Conservation (phyloP, 1,139 yeast species). For the Blastobotrys persicus region DNA sequence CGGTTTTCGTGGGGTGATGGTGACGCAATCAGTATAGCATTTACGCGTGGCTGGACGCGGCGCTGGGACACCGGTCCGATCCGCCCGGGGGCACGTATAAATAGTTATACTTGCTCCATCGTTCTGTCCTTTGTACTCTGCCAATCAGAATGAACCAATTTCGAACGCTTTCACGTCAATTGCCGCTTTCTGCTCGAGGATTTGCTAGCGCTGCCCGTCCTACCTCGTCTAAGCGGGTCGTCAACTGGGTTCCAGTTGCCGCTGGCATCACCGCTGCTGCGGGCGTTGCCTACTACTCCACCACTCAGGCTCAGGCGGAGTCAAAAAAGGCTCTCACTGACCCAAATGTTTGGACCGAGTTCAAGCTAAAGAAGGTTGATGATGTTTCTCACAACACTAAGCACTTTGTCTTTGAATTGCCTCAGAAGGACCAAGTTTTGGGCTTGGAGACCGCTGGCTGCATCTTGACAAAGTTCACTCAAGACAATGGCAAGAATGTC, state of each 20-base stretch:
- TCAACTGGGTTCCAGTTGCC: slow-evolving; percentile 19
- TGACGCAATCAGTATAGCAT: not conserved
- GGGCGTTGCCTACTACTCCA: slow-evolving; percentile 29
- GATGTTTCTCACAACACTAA: slow-evolving; percentile 57
- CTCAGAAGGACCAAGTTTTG: slow-evolving; percentile 60
- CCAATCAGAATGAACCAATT: slow-evolving; percentile 5
- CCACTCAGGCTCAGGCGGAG: slow-evolving; percentile 31
- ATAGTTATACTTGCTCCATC: not conserved
- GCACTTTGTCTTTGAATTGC: slow-evolving; percentile 69
- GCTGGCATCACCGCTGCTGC: slow-evolving; percentile 33
- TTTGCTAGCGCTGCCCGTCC: slow-evolving; percentile 4
- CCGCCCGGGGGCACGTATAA: not conserved
- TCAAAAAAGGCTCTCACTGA: slow-evolving; percentile 53
- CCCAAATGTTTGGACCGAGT: slow-evolving; percentile 69
- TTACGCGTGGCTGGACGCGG: not conserved
- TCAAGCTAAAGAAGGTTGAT: slow-evolving; percentile 60
- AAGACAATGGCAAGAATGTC: slow-evolving; percentile 82
- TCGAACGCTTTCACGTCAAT: slow-evolving; percentile 1
- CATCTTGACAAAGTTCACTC: slow-evolving; percentile 68
- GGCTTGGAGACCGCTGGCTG: slow-evolving; percentile 84
- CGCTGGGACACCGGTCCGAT: not conserved
- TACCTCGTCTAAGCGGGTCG: not conserved
- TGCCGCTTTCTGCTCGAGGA: slow-evolving; percentile 4
- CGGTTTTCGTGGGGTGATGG: not conserved
- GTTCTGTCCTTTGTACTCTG: not conserved